phyloP scores from a whole-genome alignment of 2,329 filamentous ascomycete genomes.

The Aureobasidium leucospermi region DNA sequence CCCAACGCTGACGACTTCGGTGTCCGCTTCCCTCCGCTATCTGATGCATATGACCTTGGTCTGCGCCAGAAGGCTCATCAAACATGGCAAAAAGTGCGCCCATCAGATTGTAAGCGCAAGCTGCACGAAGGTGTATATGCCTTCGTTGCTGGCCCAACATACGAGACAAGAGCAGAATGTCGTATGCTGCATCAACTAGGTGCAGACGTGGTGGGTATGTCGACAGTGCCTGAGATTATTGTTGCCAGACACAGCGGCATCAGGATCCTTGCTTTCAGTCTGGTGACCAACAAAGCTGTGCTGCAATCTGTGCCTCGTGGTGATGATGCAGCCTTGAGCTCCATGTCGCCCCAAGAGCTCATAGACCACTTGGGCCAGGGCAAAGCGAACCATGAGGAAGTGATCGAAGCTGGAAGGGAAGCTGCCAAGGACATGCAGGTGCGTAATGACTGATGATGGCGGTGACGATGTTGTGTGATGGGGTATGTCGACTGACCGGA shows the following conservation, averaged over 20 bases:
- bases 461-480: neutral
- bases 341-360: constrained; percentile 43
- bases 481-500: constrained; percentile 4
- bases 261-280: constrained; percentile 55
- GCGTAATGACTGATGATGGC: neutral
- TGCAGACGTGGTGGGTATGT: constrained; percentile 66
- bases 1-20: constrained; percentile 58
- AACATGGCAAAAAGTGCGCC: constrained; percentile 47
- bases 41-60: constrained; percentile 59
- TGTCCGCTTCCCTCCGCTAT: constrained; percentile 55
- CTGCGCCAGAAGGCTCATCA: constrained; percentile 51
- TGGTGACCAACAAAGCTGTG: constrained; percentile 60
- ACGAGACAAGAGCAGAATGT: constrained; percentile 60
- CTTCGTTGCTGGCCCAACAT: constrained; percentile 56
- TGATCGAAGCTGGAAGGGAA: constrained; percentile 52
- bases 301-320: constrained; percentile 52
- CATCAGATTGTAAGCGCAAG: constrained; percentile 40
- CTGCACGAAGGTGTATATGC: constrained; percentile 61
- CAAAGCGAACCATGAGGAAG: constrained; percentile 58
- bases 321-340: constrained; percentile 48
- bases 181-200: constrained; percentile 54
- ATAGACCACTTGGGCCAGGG: constrained; percentile 50
- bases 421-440: constrained; percentile 57
- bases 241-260: constrained; percentile 59
- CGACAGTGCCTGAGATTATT: constrained; percentile 61